A percentile compares a stretch with the other conserved stretches of the same genome.
Conservation (phyloP, 495 filamentous ascomycete species). For the Penicillium salamii region DNA sequence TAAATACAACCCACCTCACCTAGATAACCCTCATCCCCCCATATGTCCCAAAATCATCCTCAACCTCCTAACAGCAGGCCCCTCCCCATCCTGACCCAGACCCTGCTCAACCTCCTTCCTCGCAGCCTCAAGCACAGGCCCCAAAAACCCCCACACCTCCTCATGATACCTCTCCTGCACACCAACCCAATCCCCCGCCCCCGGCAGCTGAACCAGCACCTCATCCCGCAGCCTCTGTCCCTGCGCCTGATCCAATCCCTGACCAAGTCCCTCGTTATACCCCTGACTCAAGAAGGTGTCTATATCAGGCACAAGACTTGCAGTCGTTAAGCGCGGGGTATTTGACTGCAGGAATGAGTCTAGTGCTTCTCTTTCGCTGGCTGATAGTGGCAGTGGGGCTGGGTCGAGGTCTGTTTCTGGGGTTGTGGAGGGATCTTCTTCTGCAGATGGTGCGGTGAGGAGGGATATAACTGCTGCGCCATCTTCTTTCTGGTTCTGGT, state of each 20-base stretch:
- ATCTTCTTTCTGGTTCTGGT: too few species aligned
- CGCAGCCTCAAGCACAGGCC: slow-evolving; percentile 61
- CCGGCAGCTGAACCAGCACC: slow-evolving; percentile 30
- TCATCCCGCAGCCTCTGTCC: slow-evolving; percentile 32
- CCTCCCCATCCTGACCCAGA: slow-evolving; percentile 38
- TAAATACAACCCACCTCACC: neutral
- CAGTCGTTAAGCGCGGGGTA: slow-evolving; percentile 15
- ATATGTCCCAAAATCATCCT: slow-evolving; percentile 53
- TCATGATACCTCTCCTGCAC: slow-evolving; percentile 68
- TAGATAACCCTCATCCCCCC: slow-evolving; percentile 17
- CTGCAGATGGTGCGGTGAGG: slow-evolving; percentile 51
- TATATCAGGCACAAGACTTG: slow-evolving; percentile 46
- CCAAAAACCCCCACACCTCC: slow-evolving; percentile 75
- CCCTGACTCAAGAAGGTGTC: slow-evolving; percentile 27
- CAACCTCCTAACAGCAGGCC: slow-evolving; percentile 47
- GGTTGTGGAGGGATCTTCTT: slow-evolving; percentile 24
- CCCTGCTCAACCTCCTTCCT: slow-evolving; percentile 52
- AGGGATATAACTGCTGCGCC: slow-evolving; percentile 47
- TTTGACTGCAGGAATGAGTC: slow-evolving; percentile 32
- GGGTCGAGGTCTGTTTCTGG: slow-evolving; percentile 34
- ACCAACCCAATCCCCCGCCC: slow-evolving; percentile 53
- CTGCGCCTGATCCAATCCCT: too few species aligned
- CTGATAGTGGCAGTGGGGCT: slow-evolving; percentile 22
- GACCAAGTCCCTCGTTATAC: neutral
- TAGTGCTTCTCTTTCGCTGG: slow-evolving; percentile 29